Evolutionary conservation across 805 yeast genomes (phyloP).

Genomic region (Candida pseudofarinosa): DNA sequence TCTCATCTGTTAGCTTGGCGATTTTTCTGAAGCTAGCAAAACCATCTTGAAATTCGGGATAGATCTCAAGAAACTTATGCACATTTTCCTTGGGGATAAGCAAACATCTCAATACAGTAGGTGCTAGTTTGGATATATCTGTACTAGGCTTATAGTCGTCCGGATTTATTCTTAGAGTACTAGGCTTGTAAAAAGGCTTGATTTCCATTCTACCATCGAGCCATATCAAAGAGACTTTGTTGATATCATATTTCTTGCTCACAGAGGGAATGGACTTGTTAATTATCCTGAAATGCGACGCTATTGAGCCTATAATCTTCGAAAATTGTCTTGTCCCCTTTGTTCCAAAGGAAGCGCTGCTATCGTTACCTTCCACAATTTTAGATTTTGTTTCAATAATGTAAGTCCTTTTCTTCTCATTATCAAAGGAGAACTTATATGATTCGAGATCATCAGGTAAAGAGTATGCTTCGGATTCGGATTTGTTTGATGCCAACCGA

Average conservation of each 20-base stretch:
- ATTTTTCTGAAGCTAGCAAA: background rate
- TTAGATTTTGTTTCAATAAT: slow-evolving; percentile 26
- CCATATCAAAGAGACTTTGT: slow-evolving; percentile 29
- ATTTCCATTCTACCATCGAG: slow-evolving; percentile 36
- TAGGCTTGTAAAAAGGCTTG: slow-evolving; percentile 35
- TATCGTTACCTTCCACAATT: slow-evolving; percentile 5
- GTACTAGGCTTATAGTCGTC: background rate
- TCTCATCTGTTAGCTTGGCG: slow-evolving; percentile 5
- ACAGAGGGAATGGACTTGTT: slow-evolving; percentile 5
- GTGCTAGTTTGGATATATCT: slow-evolving; percentile 5
- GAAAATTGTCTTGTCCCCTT: slow-evolving; percentile 26
- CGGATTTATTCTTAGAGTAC: slow-evolving; percentile 34
- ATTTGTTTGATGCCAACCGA: background rate
- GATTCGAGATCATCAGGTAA: slow-evolving; percentile 10
- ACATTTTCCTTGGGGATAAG: slow-evolving; percentile 19
- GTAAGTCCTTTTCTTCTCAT: slow-evolving; percentile 28
- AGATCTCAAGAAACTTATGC: slow-evolving; percentile 18
- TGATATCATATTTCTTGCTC: slow-evolving; percentile 6
- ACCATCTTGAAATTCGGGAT: slow-evolving; percentile 24
- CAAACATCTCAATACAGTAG: slow-evolving; percentile 18
- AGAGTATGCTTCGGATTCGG: slow-evolving; percentile 1
- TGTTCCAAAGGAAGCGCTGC: slow-evolving; percentile 16
- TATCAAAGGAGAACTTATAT: slow-evolving; percentile 14
- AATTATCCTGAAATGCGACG: background rate
- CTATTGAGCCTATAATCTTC: slow-evolving; percentile 13